phyloP scores from a whole-genome alignment of 2,329 filamentous ascomycete species.

The Coniochaeta sp. region DNA sequence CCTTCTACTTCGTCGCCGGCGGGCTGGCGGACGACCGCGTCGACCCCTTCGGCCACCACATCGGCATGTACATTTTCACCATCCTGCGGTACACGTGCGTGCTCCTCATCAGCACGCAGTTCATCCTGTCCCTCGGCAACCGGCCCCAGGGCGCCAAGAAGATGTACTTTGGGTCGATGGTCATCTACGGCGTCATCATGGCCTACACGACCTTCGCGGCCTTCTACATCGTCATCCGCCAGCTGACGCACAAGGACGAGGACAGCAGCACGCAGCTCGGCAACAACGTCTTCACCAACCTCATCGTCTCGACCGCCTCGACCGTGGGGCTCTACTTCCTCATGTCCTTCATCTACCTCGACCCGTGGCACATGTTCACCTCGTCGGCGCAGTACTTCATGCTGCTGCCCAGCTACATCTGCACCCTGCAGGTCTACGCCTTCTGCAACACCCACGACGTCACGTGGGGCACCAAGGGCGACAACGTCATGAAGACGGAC shows the following conservation, averaged over 20 bases:
- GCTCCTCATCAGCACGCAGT: constrained; percentile 86
- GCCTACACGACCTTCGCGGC: constrained; percentile 85
- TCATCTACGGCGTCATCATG: constrained; percentile 93
- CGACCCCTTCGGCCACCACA: constrained; percentile 86
- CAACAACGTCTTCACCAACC: constrained; percentile 88
- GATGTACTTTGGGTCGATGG: constrained; percentile 80
- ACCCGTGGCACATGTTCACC: constrained; percentile 99
- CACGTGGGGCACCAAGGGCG: constrained; percentile 97
- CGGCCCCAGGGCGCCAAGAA: constrained; percentile 90
- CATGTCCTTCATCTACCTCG: constrained; percentile 93
- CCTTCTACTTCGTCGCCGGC: constrained; percentile 96
- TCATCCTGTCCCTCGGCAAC: constrained; percentile 94
- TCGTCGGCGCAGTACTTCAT: constrained; percentile 87
- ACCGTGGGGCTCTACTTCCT: constrained; percentile 92
- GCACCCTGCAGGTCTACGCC: constrained; percentile 94
- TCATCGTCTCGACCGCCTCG: constrained; percentile 82
- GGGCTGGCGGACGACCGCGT: constrained; percentile 70
- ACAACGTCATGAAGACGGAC: constrained; percentile 91
- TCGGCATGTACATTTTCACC: constrained; percentile 79
- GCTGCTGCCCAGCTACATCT: constrained; percentile 88
- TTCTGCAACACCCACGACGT: constrained; percentile 99
- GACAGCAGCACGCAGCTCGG: constrained; percentile 51
- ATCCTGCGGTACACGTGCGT: constrained; percentile 79
- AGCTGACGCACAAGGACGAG: constrained; percentile 50
- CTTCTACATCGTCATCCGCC: constrained; percentile 81